Conservation (phyloP, 1,284 basidiomycete genomes). For the Trichosporon ovoides region DNA sequence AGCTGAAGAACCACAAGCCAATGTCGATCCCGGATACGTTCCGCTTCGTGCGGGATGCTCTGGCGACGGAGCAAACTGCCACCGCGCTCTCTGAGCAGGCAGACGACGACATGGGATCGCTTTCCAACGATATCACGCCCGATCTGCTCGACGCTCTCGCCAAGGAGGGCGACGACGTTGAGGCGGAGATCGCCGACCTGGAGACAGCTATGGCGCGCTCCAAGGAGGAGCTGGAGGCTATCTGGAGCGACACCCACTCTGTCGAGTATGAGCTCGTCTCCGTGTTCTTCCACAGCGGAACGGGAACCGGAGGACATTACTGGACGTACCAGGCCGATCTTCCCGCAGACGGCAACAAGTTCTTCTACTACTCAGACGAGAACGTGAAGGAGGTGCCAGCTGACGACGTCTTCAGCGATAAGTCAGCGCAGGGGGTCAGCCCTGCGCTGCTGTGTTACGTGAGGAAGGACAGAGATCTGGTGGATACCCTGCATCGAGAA, state of each 20-base stretch:
- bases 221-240: slow-evolving; percentile 64
- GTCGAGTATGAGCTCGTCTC: slow-evolving; percentile 86
- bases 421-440: slow-evolving; percentile 34
- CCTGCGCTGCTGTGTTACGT: slow-evolving; percentile 49
- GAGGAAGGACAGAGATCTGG: slow-evolving; percentile 34
- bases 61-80: slow-evolving; percentile 42
- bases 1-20: slow-evolving; percentile 55
- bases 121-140: slow-evolving; percentile 4
- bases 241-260: slow-evolving; percentile 67
- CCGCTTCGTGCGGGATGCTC: slow-evolving; percentile 28
- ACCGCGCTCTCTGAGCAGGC: slow-evolving; percentile 4
- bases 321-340: slow-evolving; percentile 49
- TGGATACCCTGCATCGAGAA: slow-evolving; percentile 43
- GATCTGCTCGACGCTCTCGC: slow-evolving; percentile 42
- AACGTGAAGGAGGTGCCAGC: slow-evolving; percentile 56
- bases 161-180: slow-evolving; percentile 56
- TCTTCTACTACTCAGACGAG: slow-evolving; percentile 95
- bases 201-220: slow-evolving; percentile 56
- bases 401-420: slow-evolving; percentile 41
- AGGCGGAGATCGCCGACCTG: slow-evolving; percentile 60
- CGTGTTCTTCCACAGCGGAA: slow-evolving; percentile 94
- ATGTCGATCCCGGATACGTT: slow-evolving; percentile 34
- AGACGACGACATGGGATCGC: not conserved
- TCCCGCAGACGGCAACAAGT: slow-evolving; percentile 57
- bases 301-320: slow-evolving; percentile 45